phyloP scores from a whole-genome alignment of 2,329 filamentous ascomycete species.

The Cladobotryum mycophilum region DNA sequence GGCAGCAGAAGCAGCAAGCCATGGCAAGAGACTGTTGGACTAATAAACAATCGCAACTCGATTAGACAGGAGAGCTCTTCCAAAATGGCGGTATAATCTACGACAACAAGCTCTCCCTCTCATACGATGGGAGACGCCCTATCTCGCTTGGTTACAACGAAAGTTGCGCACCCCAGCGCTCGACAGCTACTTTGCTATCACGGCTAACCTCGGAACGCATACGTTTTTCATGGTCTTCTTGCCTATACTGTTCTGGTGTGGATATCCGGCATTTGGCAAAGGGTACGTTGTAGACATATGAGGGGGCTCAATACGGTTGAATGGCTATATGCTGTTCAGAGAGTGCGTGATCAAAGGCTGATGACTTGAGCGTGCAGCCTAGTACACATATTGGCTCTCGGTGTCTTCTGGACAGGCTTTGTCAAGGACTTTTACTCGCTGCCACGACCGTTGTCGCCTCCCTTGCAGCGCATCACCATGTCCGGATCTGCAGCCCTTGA shows the following conservation, averaged over 20 bases:
- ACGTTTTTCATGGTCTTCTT: slow-evolving; percentile 98
- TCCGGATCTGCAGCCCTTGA: slow-evolving; percentile 91
- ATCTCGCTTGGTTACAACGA: slow-evolving; percentile 80
- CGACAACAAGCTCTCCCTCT: slow-evolving; percentile 79
- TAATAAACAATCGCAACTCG: not conserved
- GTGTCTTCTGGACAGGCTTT: slow-evolving; percentile 86
- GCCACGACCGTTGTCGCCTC: slow-evolving; percentile 84
- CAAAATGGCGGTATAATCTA: slow-evolving; percentile 79
- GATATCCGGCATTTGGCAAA: slow-evolving; percentile 76
- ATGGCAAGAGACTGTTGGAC: not conserved
- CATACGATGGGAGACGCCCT: slow-evolving; percentile 90
- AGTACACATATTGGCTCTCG: slow-evolving; percentile 69
- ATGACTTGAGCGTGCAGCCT: slow-evolving; percentile 36
- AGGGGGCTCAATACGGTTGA: not conserved
- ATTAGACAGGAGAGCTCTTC: slow-evolving; percentile 74
- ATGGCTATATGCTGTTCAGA: not conserved
- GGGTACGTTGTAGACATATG: slow-evolving; percentile 53
- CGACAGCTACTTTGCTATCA: slow-evolving; percentile 95
- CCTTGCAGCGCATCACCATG: slow-evolving; percentile 92
- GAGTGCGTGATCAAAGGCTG: slow-evolving; percentile 12
- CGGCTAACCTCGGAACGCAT: slow-evolving; percentile 92
- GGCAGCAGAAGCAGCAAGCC: too few species aligned
- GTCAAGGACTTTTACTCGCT: slow-evolving; percentile 91
- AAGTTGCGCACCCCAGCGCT: slow-evolving; percentile 73
- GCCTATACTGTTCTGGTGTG: slow-evolving; percentile 95